Evolutionary conservation across 2,329 filamentous ascomycete genomes (phyloP).

Genomic region (Xylaria sp.): DNA sequence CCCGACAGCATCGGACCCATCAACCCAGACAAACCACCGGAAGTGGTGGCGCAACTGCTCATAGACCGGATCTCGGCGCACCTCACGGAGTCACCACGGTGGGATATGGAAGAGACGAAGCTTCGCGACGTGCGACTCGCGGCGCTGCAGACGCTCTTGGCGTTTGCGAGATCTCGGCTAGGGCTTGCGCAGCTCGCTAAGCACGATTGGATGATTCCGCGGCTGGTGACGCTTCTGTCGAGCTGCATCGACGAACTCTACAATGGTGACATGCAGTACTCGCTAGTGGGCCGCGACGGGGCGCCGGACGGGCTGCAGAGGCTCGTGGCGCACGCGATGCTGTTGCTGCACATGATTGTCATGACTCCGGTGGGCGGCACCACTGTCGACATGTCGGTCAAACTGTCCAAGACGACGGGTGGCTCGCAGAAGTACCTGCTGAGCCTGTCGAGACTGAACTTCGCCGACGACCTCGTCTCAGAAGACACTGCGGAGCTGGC

Average conservation of each 20-base stretch:
- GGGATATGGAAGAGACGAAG: slow-evolving; percentile 55
- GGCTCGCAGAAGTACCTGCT: slow-evolving; percentile 86
- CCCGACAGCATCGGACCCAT: slow-evolving; percentile 75
- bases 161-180: slow-evolving; percentile 71
- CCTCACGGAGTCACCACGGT: slow-evolving; percentile 67
- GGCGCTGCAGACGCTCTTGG: slow-evolving; percentile 65
- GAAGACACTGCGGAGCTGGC: slow-evolving; percentile 87
- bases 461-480: slow-evolving; percentile 78
- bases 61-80: slow-evolving; percentile 73
- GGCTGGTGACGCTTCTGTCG: slow-evolving; percentile 74
- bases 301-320: slow-evolving; percentile 53
- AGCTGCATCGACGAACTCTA: slow-evolving; percentile 80
- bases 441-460: slow-evolving; percentile 83
- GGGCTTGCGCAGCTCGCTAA: slow-evolving; percentile 73
- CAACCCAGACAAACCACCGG: slow-evolving; percentile 55
- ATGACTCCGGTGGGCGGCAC: slow-evolving; percentile 60
- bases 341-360: slow-evolving; percentile 64
- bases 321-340: slow-evolving; percentile 61
- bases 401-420: slow-evolving; percentile 75
- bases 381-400: slow-evolving; percentile 72
- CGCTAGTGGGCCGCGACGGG: slow-evolving; percentile 37
- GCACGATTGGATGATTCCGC: slow-evolving; percentile 77
- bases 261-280: slow-evolving; percentile 62
- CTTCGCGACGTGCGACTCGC: slow-evolving; percentile 58
- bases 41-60: slow-evolving; percentile 59